These are phyloP conservation scores for Chloranthus sessilifolius DNA, from an alignment of 164 flowering plant species.

Conservation along the genomic window DNA sequence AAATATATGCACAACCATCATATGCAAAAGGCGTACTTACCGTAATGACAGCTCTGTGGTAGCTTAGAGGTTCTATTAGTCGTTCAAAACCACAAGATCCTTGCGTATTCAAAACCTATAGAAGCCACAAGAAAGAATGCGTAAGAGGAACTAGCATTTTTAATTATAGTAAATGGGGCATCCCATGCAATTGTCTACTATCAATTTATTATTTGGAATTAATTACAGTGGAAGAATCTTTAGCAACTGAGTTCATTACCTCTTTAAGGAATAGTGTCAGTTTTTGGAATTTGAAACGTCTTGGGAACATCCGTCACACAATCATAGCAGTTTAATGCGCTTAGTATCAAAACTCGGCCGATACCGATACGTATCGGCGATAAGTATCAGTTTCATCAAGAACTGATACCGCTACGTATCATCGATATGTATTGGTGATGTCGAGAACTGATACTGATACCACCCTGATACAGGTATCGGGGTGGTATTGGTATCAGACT, in stretches of 20 bases:
- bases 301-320: no score
- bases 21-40: slow-evolving; percentile 18
- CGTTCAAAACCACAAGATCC: slow-evolving; percentile 33
- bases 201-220: background rate
- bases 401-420: no score
- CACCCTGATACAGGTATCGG: no score
- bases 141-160: background rate
- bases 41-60: slow-evolving; percentile 34
- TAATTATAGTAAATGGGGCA: background rate
- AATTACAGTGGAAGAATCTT: background rate
- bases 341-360: no score
- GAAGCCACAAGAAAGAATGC: slow-evolving; percentile 3
- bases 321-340: no score
- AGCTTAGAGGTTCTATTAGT: slow-evolving; percentile 28
- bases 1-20: background rate
- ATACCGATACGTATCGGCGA: no score
- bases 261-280: no score
- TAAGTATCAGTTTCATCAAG: no score
- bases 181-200: background rate
- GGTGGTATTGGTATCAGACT: no score
- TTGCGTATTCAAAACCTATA: slow-evolving; percentile 19
- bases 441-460: no score
- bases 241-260: background rate
- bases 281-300: no score
- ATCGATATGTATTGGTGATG: no score